These are phyloP conservation scores for Gaultheria prostrata DNA, from an alignment of 148 eudicot genomes.

Conservation along the genomic window DNA sequence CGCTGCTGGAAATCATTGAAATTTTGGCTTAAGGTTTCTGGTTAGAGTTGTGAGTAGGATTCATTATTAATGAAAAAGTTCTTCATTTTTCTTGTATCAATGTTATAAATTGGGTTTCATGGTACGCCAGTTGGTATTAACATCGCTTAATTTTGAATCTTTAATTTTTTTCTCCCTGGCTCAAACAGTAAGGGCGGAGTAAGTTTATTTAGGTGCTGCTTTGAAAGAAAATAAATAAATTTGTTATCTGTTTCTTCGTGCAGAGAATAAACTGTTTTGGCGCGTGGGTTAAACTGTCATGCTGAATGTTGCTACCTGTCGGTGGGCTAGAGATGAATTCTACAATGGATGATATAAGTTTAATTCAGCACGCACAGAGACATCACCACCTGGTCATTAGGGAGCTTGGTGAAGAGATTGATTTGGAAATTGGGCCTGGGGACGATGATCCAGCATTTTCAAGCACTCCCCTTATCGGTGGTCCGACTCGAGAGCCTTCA, in stretches of 20 bases:
- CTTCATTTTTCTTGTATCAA: neutral
- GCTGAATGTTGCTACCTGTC: conserved; percentile 85
- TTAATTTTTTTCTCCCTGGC: too few relatives aligned
- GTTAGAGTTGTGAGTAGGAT: neutral
- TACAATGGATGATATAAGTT: conserved; percentile 84
- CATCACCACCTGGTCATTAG: conserved; percentile 86
- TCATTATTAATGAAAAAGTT: neutral
- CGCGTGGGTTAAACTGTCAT: conserved; percentile 44
- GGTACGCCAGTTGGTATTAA: neutral
- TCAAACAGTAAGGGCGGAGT: too few relatives aligned
- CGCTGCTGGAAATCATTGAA: neutral
- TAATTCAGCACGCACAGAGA: conserved; percentile 80
- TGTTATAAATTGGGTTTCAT: neutral
- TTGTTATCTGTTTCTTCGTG: neutral
- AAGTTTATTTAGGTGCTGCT: neutral
- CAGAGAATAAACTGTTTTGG: conserved; percentile 21
- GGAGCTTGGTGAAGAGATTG: conserved; percentile 91
- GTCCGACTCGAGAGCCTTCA: conserved; percentile 64
- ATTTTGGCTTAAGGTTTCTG: conserved; percentile 9
- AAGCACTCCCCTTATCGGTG: conserved; percentile 51
- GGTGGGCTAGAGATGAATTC: conserved; percentile 82
- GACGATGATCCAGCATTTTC: conserved; percentile 83
- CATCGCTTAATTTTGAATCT: neutral
- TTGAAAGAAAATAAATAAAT: neutral
- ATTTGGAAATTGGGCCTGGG: conserved; percentile 84